Evolutionary conservation across 176 grass and related monocot species (phyloP).

Genomic region (Musa troglodytarum): DNA sequence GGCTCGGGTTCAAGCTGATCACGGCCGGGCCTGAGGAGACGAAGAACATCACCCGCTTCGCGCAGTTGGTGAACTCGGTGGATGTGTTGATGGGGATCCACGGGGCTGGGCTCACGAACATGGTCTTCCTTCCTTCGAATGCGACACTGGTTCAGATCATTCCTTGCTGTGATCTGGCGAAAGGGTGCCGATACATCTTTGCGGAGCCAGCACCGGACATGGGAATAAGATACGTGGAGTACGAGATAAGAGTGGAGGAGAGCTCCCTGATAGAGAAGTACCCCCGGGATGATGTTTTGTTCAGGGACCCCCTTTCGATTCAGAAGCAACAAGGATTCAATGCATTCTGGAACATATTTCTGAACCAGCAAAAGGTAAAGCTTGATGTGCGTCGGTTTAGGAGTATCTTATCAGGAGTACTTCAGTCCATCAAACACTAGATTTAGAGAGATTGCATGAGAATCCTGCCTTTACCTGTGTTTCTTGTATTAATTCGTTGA

Average conservation of each 20-base stretch:
- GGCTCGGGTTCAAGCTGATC: slow-evolving; percentile 51
- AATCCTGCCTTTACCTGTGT: no score
- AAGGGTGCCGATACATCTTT: slow-evolving; percentile 52
- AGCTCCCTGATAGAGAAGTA: slow-evolving; percentile 67
- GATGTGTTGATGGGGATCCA: slow-evolving; percentile 74
- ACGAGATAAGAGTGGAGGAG: slow-evolving; percentile 65
- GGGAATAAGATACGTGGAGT: slow-evolving; percentile 61
- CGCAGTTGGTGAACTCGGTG: slow-evolving; percentile 43
- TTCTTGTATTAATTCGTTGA: no score
- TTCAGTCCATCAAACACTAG: neutral
- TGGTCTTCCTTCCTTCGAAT: slow-evolving; percentile 70
- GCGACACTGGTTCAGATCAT: slow-evolving; percentile 69
- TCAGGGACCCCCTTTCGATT: slow-evolving; percentile 63
- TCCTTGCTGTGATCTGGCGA: slow-evolving; percentile 52
- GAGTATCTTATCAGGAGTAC: neutral
- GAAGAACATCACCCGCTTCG: slow-evolving; percentile 46
- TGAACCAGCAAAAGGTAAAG: slow-evolving; percentile 75
- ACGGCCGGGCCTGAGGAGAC: slow-evolving; percentile 38
- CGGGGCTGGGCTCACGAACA: slow-evolving; percentile 81
- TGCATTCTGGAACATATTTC: slow-evolving; percentile 39
- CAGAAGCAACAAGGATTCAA: slow-evolving; percentile 45
- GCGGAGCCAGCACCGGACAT: slow-evolving; percentile 42
- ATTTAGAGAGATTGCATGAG: neutral
- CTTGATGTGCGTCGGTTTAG: slow-evolving; percentile 60
- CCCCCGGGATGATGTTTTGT: slow-evolving; percentile 58